phyloP scores from a whole-genome alignment of 257 asterid genomes.

The Gentiana straminea region DNA sequence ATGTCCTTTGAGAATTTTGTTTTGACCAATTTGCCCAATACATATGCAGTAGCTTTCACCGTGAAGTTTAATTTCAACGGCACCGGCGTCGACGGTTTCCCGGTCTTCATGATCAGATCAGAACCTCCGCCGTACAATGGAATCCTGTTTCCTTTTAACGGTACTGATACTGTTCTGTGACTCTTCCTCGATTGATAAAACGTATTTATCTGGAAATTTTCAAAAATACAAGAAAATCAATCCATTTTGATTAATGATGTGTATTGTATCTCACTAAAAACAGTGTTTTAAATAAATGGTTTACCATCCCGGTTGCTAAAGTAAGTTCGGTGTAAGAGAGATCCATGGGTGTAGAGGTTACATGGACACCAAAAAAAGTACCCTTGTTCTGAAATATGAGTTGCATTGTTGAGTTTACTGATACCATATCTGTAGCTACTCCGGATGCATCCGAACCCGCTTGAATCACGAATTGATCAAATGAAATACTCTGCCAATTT shows the following conservation, averaged over 20 bases:
- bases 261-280: not conserved
- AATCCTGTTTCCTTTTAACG: conserved; percentile 34
- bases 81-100: conserved; percentile 49
- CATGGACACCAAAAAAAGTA: conserved; percentile 83
- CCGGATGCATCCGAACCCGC: conserved; percentile 75
- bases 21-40: conserved; percentile 70
- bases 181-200: conserved; percentile 77
- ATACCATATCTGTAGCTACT: conserved; percentile 70
- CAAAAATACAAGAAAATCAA: not conserved
- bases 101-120: conserved; percentile 38
- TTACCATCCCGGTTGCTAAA: conserved; percentile 61
- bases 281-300: conserved; percentile 1
- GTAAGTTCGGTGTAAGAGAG: conserved; percentile 53
- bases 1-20: conserved; percentile 53
- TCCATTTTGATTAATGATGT: not conserved
- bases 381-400: conserved; percentile 53
- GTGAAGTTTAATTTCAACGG: conserved; percentile 42
- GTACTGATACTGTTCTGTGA: conserved; percentile 38
- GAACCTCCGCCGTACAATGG: conserved; percentile 90
- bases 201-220: conserved; percentile 36
- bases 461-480: conserved; percentile 53
- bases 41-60: conserved; percentile 67
- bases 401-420: conserved; percentile 63
- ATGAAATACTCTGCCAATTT: conserved; percentile 58
- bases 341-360: conserved; percentile 57